phyloP scores from a whole-genome alignment of 1,284 basidiomycete species.

The Coniophora puteana region DNA sequence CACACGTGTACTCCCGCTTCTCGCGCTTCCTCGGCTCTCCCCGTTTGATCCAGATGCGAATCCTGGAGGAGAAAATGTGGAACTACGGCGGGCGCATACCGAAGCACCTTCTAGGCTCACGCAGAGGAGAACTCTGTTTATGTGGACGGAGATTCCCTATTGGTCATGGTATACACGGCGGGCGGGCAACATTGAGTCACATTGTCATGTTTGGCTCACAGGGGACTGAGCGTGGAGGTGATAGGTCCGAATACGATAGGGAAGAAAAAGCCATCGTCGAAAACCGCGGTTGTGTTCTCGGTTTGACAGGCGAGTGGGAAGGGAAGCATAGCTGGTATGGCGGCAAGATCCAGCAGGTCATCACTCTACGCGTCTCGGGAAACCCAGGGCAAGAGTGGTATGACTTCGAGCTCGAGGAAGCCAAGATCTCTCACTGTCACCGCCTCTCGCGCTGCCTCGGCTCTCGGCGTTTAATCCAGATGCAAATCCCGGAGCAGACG shows the following conservation, averaged over 20 bases:
- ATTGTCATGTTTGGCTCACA: too few relatives aligned
- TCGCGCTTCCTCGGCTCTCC: constrained; percentile 61
- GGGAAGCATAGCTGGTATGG: constrained; percentile 58
- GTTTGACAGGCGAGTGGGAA: constrained; percentile 51
- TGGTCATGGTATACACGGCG: too few relatives aligned
- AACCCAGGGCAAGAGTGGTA: constrained; percentile 20
- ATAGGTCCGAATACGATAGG: constrained; percentile 63
- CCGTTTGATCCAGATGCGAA: constrained; percentile 52
- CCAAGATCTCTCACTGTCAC: constrained; percentile 57
- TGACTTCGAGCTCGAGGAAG: constrained; percentile 43
- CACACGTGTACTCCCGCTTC: too few relatives aligned
- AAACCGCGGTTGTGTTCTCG: constrained; percentile 51
- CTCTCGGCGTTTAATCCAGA: constrained; percentile 56
- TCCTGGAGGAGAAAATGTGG: constrained; percentile 38
- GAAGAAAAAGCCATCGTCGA: constrained; percentile 61
- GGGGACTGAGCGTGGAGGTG: too few relatives aligned
- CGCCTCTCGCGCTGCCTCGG: constrained; percentile 60
- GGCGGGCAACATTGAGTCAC: too few relatives aligned
- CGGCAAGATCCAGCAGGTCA: constrained; percentile 59
- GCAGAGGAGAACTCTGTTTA: too few relatives aligned
- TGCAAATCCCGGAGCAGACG: constrained; percentile 43
- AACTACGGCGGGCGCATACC: too few relatives aligned
- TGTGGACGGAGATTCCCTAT: too few relatives aligned
- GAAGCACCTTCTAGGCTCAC: too few relatives aligned
- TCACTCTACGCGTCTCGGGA: constrained; percentile 33